These are phyloP conservation scores for Cladophialophora carrionii DNA, from an alignment of 2,329 filamentous ascomycete genomes.

Conservation along the genomic window DNA sequence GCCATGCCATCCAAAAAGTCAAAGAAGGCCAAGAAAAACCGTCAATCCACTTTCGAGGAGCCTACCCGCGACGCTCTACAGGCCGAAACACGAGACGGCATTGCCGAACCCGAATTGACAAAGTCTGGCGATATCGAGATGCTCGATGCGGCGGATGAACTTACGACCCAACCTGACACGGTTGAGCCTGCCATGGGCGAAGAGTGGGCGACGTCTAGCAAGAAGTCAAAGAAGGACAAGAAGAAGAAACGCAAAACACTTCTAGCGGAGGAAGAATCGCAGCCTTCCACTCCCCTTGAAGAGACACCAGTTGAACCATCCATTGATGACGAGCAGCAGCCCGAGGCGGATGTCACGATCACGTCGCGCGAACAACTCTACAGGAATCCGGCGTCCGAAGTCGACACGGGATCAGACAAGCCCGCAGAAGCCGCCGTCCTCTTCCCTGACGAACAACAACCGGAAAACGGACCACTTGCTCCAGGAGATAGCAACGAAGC, in stretches of 20 bases:
- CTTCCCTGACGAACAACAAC: not conserved
- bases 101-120: not conserved
- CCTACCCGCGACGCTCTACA: not conserved
- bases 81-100: not conserved
- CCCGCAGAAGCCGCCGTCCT: not conserved
- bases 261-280: slow-evolving; percentile 4
- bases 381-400: not conserved
- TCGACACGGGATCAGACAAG: not conserved
- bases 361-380: not conserved
- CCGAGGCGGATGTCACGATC: not conserved
- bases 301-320: not conserved
- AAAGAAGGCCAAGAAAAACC: slow-evolving; percentile 40
- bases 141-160: not conserved
- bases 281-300: not conserved
- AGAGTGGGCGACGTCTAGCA: slow-evolving; percentile 32
- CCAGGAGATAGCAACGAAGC: not conserved
- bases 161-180: not conserved
- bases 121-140: not conserved
- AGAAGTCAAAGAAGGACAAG: slow-evolving; percentile 42
- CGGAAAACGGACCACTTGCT: not conserved
- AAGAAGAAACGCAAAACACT: slow-evolving; percentile 43
- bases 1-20: slow-evolving; percentile 23
- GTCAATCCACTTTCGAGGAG: slow-evolving; percentile 5
- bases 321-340: not conserved
- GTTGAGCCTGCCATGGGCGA: slow-evolving; percentile 10